Evolutionary conservation across 352 stramenopile species (phyloP), one percentile per base, ranked within the genome.

Genomic region (Phytophthora pseudosyringae): DNA sequence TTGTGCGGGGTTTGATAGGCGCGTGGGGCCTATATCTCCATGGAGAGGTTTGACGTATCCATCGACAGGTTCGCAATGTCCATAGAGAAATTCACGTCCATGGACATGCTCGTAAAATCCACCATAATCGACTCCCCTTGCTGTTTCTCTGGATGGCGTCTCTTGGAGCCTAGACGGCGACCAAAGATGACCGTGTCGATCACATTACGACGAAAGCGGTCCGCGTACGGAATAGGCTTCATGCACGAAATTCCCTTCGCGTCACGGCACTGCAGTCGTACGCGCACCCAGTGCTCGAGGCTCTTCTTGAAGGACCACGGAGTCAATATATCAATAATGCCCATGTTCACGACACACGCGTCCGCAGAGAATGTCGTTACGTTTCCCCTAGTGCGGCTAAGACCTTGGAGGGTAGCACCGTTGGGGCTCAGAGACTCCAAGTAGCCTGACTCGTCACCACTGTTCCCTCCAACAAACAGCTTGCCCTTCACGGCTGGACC

Each of bases 271-370:
- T 94, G 80, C 21, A 96, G 50, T 29, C 87, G 88, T 16, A 95
- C 81, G 6, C 88, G 86, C 25, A 95, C 65, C 84, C 85, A 95
- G 49, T 90, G 83, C 72, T 99, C 96, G 9, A 97, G 49, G 32
- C 88, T 91, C 66, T 99, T 99, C 35, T 94, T 86, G 9, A 96
- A 78, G 28, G 92, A 98, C 89, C 97, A 99, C 21, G 95, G 94
- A 25, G 97, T 97, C 48, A 99, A 75, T 78, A 99, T 98, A 75
- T 99, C 96, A 75, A 99, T 98, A 54, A 99, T 98, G 13, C 96
- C 96, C 88, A 99, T 98, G 66, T 97, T 98, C 53, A 95, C 88
- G 26, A 96, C 88, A 16, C 79, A 91, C 1, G 84, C 86, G 36
- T 93, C 84, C 4, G 71, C 75, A 29, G 80, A 80, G 32, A 93